Percentiles rank a stretch among this genome's conserved stretches.
Evolutionary conservation across 2,329 filamentous ascomycete genomes (phyloP).

Genomic region (Penicillium sp.): DNA sequence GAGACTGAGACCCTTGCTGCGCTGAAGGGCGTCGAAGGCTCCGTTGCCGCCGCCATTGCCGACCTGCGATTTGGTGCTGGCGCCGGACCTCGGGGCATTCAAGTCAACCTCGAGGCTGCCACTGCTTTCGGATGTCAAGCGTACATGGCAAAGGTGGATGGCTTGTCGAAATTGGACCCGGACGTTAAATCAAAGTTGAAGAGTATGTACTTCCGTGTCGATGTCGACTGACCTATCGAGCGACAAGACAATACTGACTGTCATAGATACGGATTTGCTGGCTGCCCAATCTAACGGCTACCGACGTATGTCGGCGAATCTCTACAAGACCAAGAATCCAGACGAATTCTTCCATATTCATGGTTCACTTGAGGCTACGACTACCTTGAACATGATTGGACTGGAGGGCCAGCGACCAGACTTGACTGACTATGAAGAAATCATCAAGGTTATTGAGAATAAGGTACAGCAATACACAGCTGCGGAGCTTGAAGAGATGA

Average conservation of each 20-base stretch:
- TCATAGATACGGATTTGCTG: slow-evolving; percentile 66
- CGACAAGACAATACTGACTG: background rate
- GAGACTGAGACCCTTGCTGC: slow-evolving; percentile 54
- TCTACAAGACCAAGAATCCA: slow-evolving; percentile 65
- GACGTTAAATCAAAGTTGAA: slow-evolving; percentile 39
- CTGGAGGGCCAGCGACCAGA: slow-evolving; percentile 60
- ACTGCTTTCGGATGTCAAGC: slow-evolving; percentile 42
- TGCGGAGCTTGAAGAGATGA: slow-evolving; percentile 58
- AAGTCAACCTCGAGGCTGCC: slow-evolving; percentile 37
- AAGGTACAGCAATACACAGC: slow-evolving; percentile 55
- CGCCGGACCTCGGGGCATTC: slow-evolving; percentile 36
- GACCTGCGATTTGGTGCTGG: slow-evolving; percentile 50
- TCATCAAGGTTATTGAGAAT: slow-evolving; percentile 58
- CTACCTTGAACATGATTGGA: slow-evolving; percentile 67
- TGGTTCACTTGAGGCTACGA: slow-evolving; percentile 68
- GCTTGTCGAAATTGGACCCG: slow-evolving; percentile 37
- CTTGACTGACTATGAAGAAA: slow-evolving; percentile 58
- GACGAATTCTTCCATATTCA: slow-evolving; percentile 74
- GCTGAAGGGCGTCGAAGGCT: slow-evolving; percentile 59
- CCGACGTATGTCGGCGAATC: slow-evolving; percentile 67
- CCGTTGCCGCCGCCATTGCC: slow-evolving; percentile 58
- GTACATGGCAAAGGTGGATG: slow-evolving; percentile 42
- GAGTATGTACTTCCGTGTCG: slow-evolving; percentile 19
- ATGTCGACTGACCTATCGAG: background rate
- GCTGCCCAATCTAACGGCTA: slow-evolving; percentile 69